Evolutionary conservation across 257 asterid species (phyloP).

Genomic region (Solanum dulcamara): DNA sequence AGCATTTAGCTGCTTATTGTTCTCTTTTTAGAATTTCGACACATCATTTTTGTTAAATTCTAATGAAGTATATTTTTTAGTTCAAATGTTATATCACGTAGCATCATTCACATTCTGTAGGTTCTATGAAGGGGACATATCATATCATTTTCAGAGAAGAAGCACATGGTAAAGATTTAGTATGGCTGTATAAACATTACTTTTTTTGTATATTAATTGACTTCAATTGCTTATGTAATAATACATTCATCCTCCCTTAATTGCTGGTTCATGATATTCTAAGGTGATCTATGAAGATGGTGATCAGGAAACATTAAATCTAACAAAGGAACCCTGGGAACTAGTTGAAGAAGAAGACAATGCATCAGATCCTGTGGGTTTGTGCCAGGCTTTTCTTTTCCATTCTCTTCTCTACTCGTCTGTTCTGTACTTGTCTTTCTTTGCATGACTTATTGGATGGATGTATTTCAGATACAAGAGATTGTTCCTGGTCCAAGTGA

Average conservation of each 20-base stretch:
- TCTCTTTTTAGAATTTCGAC: background rate
- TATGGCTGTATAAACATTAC: background rate
- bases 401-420: background rate
- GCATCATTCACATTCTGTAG: conserved; percentile 15
- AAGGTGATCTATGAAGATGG: conserved; percentile 25
- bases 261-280: background rate
- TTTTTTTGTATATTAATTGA: background rate
- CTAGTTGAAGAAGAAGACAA: conserved; percentile 1
- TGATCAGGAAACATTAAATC: conserved; percentile 13
- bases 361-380: conserved; percentile 1
- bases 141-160: background rate
- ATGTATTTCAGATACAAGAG: conserved; percentile 2
- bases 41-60: background rate
- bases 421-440: background rate
- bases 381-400: background rate
- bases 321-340: conserved; percentile 16
- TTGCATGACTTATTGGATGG: background rate
- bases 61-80: background rate
- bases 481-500: background rate
- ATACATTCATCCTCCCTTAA: background rate
- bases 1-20: background rate
- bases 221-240: background rate
- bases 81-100: background rate
- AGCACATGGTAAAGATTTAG: conserved; percentile 17
- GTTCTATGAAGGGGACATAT: conserved; percentile 24